Evolutionary conservation across 192 early-diverging fungal species (phyloP), one percentile per base, ranked within the genome.

Genomic region (Backusella australiensis): DNA sequence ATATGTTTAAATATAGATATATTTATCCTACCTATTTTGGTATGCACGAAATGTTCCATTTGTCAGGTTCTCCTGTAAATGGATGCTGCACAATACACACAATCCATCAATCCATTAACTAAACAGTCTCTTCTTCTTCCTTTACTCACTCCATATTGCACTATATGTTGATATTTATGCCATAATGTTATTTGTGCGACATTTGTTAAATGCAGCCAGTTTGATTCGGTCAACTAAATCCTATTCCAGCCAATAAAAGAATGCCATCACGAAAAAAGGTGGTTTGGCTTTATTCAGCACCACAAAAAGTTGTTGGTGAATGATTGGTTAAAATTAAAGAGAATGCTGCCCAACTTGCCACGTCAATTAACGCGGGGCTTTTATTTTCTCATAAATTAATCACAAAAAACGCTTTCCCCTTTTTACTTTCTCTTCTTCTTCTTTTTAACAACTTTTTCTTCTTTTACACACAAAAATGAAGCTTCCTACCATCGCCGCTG

Each of bases 401-500:
- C 44, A 46, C 12, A 41, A 46, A 29, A 15, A 49, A 26, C 42
- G 21, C 56, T 19, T 53, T 53, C 56, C n/a, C 7, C 23, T 1
- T 23, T 59, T 72, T 74, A 34, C 49, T 14, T 23, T 36, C 49
- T 67, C 32, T 38, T 68, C 44, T 56, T 39, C 75, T 73, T 77
- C 23, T 44, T 52, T 73, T 26, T 38, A 46, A 49, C 44, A 74
- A 63, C 75, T 46, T 72, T 34, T n/a, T 49, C 49, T 71, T 49
- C 46, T 71, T 29, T 69, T 56, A 74, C n/a, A 72, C 39, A 34
- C 59, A 69, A 78, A 23, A 23, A 83, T 83, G 82, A 83, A 83
- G 82, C 66, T 78, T 72, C 56, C 70, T 69, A 83, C 82, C 65
- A 71, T 83, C 73, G 82, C 82, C 68, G 71, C 75, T 78, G 34